A percentile compares a stretch with the other conserved stretches of the same genome.
Evolutionary conservation across 768 basidiomycete genomes (phyloP).

Genomic region (Suillus subluteus): DNA sequence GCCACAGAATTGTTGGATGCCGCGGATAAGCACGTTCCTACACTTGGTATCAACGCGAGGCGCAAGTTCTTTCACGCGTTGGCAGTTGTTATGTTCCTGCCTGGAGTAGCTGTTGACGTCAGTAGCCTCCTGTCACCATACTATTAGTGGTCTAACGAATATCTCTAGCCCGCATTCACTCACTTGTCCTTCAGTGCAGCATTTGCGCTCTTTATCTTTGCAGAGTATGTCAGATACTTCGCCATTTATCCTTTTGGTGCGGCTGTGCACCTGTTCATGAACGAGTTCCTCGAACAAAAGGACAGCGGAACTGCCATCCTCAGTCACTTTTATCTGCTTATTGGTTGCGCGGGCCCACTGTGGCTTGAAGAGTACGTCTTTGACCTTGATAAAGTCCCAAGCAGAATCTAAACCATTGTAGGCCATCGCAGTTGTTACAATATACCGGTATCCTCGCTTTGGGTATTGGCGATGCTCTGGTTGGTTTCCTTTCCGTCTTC

Average conservation of each 20-base stretch:
- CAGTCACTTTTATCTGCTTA: constrained; percentile 96
- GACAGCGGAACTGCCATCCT: constrained; percentile 95
- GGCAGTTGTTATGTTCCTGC: constrained; percentile 95
- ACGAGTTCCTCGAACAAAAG: constrained; percentile 94
- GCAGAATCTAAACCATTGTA: constrained; percentile 25
- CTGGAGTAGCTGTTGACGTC: constrained; percentile 91
- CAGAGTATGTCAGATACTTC: constrained; percentile 98
- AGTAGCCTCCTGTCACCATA: constrained; percentile 36
- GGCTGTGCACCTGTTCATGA: constrained; percentile 92
- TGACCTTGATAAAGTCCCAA: neutral
- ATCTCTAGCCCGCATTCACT: constrained; percentile 86
- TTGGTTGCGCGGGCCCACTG: constrained; percentile 90
- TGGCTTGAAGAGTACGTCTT: constrained; percentile 82
- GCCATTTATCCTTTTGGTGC: constrained; percentile 97
- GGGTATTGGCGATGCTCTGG: constrained; percentile 93
- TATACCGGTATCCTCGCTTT: constrained; percentile 89
- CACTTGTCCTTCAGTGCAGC: constrained; percentile 94
- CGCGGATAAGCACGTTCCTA: constrained; percentile 89
- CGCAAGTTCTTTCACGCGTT: constrained; percentile 97
- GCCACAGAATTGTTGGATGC: constrained; percentile 74
- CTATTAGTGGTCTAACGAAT: constrained; percentile 16
- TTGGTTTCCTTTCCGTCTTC: constrained; percentile 39
- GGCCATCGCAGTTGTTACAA: constrained; percentile 53
- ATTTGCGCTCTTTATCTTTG: constrained; percentile 93
- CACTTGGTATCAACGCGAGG: constrained; percentile 86